Evolutionary conservation across 805 yeast genomes (phyloP), one percentile per base, ranked within the genome.

Genomic region (Candida morakotiae): DNA sequence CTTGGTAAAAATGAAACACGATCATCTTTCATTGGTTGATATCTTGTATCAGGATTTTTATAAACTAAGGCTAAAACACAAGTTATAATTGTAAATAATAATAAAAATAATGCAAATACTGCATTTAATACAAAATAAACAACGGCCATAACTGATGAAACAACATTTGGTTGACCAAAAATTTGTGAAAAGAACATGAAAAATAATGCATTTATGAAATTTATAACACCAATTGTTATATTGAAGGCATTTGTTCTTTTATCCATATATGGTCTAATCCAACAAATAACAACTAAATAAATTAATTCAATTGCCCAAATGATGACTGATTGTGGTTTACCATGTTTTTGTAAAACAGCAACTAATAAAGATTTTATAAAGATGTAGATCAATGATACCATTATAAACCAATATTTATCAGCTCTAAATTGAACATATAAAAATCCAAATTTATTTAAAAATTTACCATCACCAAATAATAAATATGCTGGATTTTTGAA

Each of bases 21-120:
- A 56, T 93, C 98, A 60, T 93, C 98, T 51, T 83, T 84, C 83
- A 91, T 84, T 44, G 96, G 98, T 65, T 87, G 91, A 67, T 93
- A 93, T 50, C 95, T 77, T 8, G 91, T 79, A 62, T 93, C 98
- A 37, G 98, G 98, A 59, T 93, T 88, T 70, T 84, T 87, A 59
- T 84, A 82, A 22, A 89, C 48, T 51, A 93, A 61, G 0, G 96
- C 96, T 61, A 87, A 67, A 5, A 81, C 68, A 66, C 98, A 89
- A 1, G 96, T 85, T 26, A 88, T 78, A 49, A 93, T 80, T 31
- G 96, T 88, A 71, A 89, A 82, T 34, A 93, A 67, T 56, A 93
- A 66, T 52, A 91, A 72, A 51, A 86, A 74, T 47, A 87, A 70
- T 3, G 97, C 91, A 61, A 87, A 84, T 0, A 79, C 81, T 0